These are phyloP conservation scores for Fusarium sp. DNA, from an alignment of 2,329 filamentous ascomycete genomes.

Conservation along the genomic window DNA sequence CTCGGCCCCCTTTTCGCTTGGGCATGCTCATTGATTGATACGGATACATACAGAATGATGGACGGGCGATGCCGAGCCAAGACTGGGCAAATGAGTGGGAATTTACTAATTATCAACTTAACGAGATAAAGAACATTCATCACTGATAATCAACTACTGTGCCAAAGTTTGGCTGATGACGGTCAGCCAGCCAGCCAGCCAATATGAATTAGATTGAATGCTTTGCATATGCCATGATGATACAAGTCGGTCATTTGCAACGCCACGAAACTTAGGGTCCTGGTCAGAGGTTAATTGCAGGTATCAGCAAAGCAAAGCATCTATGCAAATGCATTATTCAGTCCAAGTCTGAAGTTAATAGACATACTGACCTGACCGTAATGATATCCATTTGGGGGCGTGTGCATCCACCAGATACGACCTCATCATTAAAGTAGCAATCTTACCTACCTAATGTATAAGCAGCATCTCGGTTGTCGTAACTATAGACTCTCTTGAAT, in stretches of 20 bases:
- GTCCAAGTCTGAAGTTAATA: constrained; percentile 16
- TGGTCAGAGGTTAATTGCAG: constrained; percentile 23
- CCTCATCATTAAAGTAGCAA: constrained; percentile 12
- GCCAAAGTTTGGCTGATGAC: constrained; percentile 4
- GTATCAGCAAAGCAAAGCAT: constrained; percentile 9
- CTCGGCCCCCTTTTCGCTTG: constrained; percentile 38
- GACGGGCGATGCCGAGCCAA: constrained; percentile 41
- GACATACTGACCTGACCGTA: not conserved
- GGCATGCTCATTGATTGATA: constrained; percentile 24
- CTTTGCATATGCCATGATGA: constrained; percentile 1
- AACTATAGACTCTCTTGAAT: constrained; percentile 4
- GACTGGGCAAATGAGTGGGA: constrained; percentile 37
- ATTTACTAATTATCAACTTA: constrained; percentile 17
- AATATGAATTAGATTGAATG: not conserved
- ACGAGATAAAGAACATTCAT: constrained; percentile 7
- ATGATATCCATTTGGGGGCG: constrained; percentile 4
- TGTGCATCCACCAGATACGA: constrained; percentile 16
- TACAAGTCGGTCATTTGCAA: constrained; percentile 1
- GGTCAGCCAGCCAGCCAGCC: not conserved
- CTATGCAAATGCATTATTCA: constrained; percentile 14
- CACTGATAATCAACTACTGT: not conserved
- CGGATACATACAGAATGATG: constrained; percentile 22
- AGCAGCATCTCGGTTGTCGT: constrained; percentile 21
- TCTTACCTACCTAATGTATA: not conserved
- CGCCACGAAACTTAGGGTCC: constrained; percentile 7